A percentile compares a stretch with the other conserved stretches of the same genome.
phyloP scores from a whole-genome alignment of 139 green algal genomes.

The Axilococcus clingmanii region DNA sequence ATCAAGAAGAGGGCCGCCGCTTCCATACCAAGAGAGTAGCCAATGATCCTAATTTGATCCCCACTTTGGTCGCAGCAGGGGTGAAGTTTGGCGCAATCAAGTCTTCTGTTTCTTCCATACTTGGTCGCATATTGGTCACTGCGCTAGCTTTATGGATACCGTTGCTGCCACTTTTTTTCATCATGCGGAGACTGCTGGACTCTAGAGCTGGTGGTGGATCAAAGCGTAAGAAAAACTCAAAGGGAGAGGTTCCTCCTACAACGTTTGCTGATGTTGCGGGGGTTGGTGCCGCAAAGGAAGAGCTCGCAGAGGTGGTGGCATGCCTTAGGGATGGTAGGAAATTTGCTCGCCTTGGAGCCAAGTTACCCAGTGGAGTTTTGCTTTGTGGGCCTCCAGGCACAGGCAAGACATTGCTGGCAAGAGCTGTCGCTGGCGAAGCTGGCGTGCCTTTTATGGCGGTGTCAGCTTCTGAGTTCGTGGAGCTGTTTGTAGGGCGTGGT shows the following conservation, averaged over 20 bases:
- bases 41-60: slow-evolving; percentile 38
- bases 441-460: slow-evolving; percentile 86
- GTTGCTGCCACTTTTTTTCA: slow-evolving; percentile 65
- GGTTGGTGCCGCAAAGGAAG: slow-evolving; percentile 75
- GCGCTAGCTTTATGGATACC: slow-evolving; percentile 69
- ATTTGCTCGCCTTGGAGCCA: slow-evolving; percentile 59
- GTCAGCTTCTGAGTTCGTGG: slow-evolving; percentile 94
- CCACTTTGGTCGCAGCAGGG: slow-evolving; percentile 17
- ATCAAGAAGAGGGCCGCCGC: background rate
- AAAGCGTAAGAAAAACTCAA: slow-evolving; percentile 17
- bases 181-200: slow-evolving; percentile 52
- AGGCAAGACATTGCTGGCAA: slow-evolving; percentile 80
- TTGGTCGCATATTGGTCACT: slow-evolving; percentile 17
- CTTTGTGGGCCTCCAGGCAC: slow-evolving; percentile 67
- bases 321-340: slow-evolving; percentile 61
- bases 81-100: slow-evolving; percentile 39
- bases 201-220: slow-evolving; percentile 18
- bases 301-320: slow-evolving; percentile 77
- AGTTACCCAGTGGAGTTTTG: slow-evolving; percentile 64
- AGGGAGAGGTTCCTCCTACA: background rate
- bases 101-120: slow-evolving; percentile 8
- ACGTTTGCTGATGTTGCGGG: slow-evolving; percentile 76
- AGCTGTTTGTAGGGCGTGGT: slow-evolving; percentile 95
- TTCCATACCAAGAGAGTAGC: slow-evolving; percentile 27
- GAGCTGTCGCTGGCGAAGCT: slow-evolving; percentile 82